These are phyloP conservation scores for Lodderomyces metapsilosis DNA, from an alignment of 1,139 yeast species.

Conservation along the genomic window DNA sequence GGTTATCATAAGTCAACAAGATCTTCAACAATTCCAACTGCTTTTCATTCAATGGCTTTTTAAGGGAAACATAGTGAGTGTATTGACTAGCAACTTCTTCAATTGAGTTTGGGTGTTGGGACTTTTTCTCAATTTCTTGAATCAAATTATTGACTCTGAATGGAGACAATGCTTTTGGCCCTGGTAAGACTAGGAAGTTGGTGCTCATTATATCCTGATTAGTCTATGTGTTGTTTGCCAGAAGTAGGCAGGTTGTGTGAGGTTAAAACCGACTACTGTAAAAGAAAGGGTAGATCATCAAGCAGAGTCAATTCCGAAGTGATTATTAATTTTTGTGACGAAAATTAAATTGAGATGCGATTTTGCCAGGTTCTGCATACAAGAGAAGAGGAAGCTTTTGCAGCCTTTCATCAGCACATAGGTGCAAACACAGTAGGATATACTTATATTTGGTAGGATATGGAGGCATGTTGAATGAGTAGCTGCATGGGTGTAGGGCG, in stretches of 20 bases:
- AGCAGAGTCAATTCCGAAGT: conserved; percentile 3
- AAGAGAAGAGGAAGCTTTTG: neutral
- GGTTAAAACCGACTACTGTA: neutral
- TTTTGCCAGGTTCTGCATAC: neutral
- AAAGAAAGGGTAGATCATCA: conserved; percentile 3
- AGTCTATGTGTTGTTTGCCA: neutral
- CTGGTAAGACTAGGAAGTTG: conserved; percentile 64
- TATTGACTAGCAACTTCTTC: conserved; percentile 70
- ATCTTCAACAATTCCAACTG: conserved; percentile 54
- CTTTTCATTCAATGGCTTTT: conserved; percentile 30
- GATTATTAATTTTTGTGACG: neutral
- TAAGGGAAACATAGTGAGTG: conserved; percentile 77
- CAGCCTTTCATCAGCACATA: too few relatives aligned
- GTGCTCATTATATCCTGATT: conserved; percentile 14
- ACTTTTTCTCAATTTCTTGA: conserved; percentile 68
- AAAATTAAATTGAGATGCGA: conserved; percentile 2
- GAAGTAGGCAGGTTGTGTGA: neutral
- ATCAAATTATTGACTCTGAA: conserved; percentile 34
- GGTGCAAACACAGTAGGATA: neutral
- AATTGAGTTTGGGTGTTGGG: conserved; percentile 59
- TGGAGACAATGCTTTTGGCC: conserved; percentile 82
- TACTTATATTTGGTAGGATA: too few relatives aligned
- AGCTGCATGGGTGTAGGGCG: too few relatives aligned
- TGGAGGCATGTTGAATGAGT: too few relatives aligned
- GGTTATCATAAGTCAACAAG: conserved; percentile 73